phyloP scores from a whole-genome alignment of 2,329 filamentous ascomycete genomes.

The Nemania sp. region DNA sequence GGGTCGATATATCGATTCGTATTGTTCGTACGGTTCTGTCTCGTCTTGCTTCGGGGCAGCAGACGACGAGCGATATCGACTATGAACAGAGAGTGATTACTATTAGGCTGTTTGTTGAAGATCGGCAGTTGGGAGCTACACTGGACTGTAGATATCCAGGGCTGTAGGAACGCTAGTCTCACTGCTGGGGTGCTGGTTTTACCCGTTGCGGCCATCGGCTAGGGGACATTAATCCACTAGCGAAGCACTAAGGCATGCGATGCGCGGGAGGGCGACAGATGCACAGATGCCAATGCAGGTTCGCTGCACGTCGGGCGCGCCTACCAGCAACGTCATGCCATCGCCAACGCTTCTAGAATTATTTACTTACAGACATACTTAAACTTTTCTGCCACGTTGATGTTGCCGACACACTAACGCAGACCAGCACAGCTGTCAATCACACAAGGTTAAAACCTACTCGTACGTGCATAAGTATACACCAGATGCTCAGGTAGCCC shows the following conservation, averaged over 20 bases:
- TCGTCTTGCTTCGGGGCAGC: background rate
- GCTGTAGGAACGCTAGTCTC: background rate
- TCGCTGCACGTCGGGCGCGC: background rate
- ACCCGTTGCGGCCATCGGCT: slow-evolving; percentile 7
- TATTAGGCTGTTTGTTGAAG: background rate
- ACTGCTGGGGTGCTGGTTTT: too few relatives aligned
- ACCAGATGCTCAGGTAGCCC: too few relatives aligned
- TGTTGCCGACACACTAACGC: too few relatives aligned
- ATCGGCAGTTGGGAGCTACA: background rate
- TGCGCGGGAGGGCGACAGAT: too few relatives aligned
- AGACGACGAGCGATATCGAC: too few relatives aligned
- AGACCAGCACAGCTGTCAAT: too few relatives aligned
- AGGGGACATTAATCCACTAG: slow-evolving; percentile 8
- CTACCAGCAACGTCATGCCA: slow-evolving; percentile 14
- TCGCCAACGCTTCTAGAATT: background rate
- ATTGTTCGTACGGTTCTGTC: background rate
- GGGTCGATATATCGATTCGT: background rate
- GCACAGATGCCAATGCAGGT: background rate
- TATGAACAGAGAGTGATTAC: too few relatives aligned
- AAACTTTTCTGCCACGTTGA: background rate
- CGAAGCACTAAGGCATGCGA: slow-evolving; percentile 6
- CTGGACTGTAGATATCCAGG: background rate
- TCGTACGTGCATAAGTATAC: too few relatives aligned
- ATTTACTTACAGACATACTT: background rate
- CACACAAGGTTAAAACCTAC: too few relatives aligned